Evolutionary conservation across 164 flowering plant genomes (phyloP).

Genomic region (Cinnamomum chago): DNA sequence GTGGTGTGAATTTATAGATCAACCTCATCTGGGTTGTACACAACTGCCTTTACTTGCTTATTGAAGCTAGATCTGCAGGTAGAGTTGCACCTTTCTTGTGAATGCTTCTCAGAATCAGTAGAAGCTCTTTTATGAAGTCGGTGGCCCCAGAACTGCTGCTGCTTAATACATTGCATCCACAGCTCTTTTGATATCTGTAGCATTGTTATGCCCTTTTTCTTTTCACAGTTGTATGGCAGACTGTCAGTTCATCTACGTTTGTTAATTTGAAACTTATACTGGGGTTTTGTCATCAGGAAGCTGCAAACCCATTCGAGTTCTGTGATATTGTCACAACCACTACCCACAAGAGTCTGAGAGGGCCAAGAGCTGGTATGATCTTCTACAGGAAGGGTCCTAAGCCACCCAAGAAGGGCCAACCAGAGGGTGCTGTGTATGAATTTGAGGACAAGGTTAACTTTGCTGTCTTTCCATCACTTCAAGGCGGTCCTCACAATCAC

Average conservation of each 20-base stretch:
- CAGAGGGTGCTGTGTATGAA: conserved; percentile 89
- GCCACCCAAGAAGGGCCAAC: conserved; percentile 98
- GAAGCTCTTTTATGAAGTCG: neutral
- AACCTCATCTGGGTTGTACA: too few species aligned
- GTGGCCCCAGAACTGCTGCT: neutral
- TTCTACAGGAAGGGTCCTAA: conserved; percentile 98
- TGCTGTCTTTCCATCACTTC: conserved; percentile 97
- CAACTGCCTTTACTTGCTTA: neutral
- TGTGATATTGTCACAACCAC: conserved; percentile 98
- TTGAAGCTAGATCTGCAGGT: neutral
- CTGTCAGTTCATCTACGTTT: neutral
- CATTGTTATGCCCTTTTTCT: too few species aligned
- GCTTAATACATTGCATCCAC: neutral
- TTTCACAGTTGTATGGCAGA: neutral
- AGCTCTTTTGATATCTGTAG: neutral
- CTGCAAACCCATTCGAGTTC: conserved; percentile 88
- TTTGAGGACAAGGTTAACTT: conserved; percentile 96
- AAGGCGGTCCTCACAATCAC: conserved; percentile 99
- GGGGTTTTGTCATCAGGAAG: conserved; percentile 56
- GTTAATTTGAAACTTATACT: neutral
- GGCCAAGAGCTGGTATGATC: conserved; percentile 99
- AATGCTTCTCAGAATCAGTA: neutral
- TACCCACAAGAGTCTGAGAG: conserved; percentile 98
- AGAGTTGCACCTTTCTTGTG: neutral
- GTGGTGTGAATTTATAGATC: too few species aligned